phyloP scores from a whole-genome alignment of 352 stramenopile genomes.

The Blastocystis sp. region DNA sequence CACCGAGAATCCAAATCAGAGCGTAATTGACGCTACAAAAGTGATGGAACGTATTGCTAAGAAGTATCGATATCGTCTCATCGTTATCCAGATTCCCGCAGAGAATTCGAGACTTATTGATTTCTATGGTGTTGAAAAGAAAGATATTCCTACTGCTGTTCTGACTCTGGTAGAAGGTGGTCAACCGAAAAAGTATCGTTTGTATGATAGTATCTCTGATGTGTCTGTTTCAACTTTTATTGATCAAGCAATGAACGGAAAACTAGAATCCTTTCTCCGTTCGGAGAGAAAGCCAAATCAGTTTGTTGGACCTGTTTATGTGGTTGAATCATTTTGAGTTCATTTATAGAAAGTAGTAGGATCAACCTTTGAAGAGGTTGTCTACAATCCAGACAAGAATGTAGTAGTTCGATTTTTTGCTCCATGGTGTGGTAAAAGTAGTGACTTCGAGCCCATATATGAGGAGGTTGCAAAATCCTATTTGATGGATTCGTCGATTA shows the following conservation, averaged over 20 bases:
- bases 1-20: not conserved
- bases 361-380: not conserved
- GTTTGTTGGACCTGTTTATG: slow-evolving; percentile 1
- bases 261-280: not conserved
- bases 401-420: slow-evolving; percentile 30
- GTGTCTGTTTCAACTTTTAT: not conserved
- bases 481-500: not conserved
- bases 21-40: not conserved
- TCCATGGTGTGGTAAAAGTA: slow-evolving; percentile 33
- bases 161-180: not conserved
- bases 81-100: slow-evolving; percentile 33
- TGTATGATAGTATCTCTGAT: not conserved
- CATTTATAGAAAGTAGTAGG: slow-evolving; percentile 22
- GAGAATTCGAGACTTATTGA: slow-evolving; percentile 42
- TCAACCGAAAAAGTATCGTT: not conserved
- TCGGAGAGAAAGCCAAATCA: slow-evolving; percentile 18
- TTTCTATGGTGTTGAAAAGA: slow-evolving; percentile 4
- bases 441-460: not conserved
- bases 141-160: not conserved
- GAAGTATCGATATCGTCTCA: not conserved
- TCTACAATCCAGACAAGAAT: slow-evolving; percentile 8
- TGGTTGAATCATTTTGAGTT: not conserved
- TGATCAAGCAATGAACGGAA: not conserved
- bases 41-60: slow-evolving; percentile 9
- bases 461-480: not conserved